Evolutionary conservation across 2,329 filamentous ascomycete genomes (phyloP), one percentile per base, ranked within the genome.

Genomic region (Thelonectria blattea): DNA sequence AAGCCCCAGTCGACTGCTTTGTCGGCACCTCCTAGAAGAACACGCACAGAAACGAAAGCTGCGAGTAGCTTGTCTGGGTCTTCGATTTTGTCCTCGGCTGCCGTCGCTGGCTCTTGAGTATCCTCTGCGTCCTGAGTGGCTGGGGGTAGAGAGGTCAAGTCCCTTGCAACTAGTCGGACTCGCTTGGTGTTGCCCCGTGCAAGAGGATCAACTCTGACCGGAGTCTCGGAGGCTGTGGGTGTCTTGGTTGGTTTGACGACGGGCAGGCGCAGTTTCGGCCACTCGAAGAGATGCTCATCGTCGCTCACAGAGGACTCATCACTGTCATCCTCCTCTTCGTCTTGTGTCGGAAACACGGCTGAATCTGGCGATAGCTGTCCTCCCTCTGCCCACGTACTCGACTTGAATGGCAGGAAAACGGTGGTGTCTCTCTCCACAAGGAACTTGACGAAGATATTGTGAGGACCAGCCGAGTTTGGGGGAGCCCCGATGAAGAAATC

Each of bases 1-100:
- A 88, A 67, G 10, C 86, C 86, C 82, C 86, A 88, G 66, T 90
- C 87, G 20, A 88, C 78, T 2, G 79, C 76, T 65, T 83, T 81
- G 63, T 86, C 83, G 11, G 86, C 78, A 7, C 88, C 88, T 10
- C 88, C 88, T 7, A 88, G 75, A 9, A 90, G 74, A 8, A 83
- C 83, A 17, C 83, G 81, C 39, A 88, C 77, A 14, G 84, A 81
- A 52, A 89, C 76, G 58, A 88, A 85, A 3, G 85, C 83, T 17
- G 85, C 81, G 52, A 88, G 75, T 27, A 87, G 75, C 20, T 72
- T 72, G 24, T 71, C 67, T 12, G 63, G 57, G 30, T 71, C 65
- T 27, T 62, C 63, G 14, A 63, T 59, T 22, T 57, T 20, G 45
- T 62, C 52, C 45, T 69, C 61, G 39, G 37, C 53, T 12, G 27